Evolutionary conservation across 495 filamentous ascomycete genomes (phyloP), one percentile per base, ranked within the genome.

Genomic region (Apodospora peruviana): DNA sequence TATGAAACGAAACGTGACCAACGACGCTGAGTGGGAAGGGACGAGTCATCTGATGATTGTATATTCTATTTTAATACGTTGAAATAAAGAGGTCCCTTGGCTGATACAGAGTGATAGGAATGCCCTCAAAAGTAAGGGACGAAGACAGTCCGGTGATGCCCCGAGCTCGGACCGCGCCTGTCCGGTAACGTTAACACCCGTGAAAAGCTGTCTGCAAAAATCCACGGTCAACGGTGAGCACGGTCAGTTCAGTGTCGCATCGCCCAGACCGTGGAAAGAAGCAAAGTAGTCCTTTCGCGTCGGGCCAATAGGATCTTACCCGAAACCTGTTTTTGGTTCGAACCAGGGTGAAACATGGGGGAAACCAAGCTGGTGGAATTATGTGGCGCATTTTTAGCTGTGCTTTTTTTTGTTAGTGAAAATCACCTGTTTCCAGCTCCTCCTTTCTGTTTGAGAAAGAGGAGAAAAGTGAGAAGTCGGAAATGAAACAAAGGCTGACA

Each of bases 271-370:
- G 14, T 32, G 27, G 27, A 32, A 32, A 14, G 37, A 18, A 40
- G 18, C 14, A 40, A 40, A 18, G 37, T n/a, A 40, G n/a, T 40
- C 18, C 14, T 40, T 18, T 14, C 12, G 37, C 37, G 14, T 40
- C 37, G n/a, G 7, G 27, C 27, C 37, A 40, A 18, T 40, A 40
- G 37, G 37, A 40, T 40, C 18, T 10, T 9, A 14, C 12, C 18
- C 37, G 12, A 17, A 17, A n/a, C n/a, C 14, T 2, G 17, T 39
- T 3, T 14, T 2, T 16, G 12, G 37, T 9, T 8, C 37, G 18
- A 40, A 40, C 37, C 18, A 17, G 37, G 37, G 37, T 40, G 37
- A 40, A 40, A 40, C 37, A 40, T 40, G 37, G 37, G 37, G 37
- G 37, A 14, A 40, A 40, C 37, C 37, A 40, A 20, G 18, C 37